A percentile compares a stretch with the other conserved stretches of the same genome.
These are phyloP conservation scores for Hypoxylon sp. DNA, from an alignment of 2,329 filamentous ascomycete genomes.

Conservation along the genomic window DNA sequence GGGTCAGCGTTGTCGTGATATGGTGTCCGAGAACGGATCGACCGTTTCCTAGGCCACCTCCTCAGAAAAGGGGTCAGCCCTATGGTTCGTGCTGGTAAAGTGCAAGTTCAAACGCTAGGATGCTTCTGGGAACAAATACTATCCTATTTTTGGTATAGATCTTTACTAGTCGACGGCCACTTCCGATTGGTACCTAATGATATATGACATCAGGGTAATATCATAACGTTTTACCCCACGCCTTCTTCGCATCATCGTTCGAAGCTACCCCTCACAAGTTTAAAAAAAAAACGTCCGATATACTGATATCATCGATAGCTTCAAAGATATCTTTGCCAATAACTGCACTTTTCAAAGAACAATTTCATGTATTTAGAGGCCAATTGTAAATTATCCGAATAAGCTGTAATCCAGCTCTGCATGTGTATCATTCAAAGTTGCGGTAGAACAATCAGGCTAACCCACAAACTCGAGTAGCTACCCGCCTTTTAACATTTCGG, in stretches of 20 bases:
- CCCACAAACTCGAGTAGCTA: background rate
- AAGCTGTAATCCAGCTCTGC: background rate
- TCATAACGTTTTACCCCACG: conserved; percentile 30
- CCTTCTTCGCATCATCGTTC: conserved; percentile 24
- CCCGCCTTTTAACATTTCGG: conserved; percentile 2
- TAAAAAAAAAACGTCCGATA: conserved; percentile 13
- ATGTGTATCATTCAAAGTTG: background rate
- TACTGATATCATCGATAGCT: conserved; percentile 26
- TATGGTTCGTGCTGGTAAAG: conserved; percentile 16
- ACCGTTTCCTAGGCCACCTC: conserved; percentile 1
- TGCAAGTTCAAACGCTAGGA: conserved; percentile 14
- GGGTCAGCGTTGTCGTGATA: background rate
- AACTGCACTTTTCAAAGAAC: background rate
- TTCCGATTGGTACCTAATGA: conserved; percentile 19
- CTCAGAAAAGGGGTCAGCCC: conserved; percentile 36
- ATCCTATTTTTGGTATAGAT: conserved; percentile 10
- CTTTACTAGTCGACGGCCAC: background rate
- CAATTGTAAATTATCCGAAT: conserved; percentile 8
- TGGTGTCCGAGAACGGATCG: background rate
- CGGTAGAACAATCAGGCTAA: background rate
- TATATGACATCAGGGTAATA: conserved; percentile 39
- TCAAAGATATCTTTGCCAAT: background rate
- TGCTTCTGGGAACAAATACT: conserved; percentile 5
- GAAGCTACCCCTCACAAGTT: conserved; percentile 40
- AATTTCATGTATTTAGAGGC: background rate